Evolutionary conservation across 352 stramenopile genomes (phyloP).

Genomic region (Globisporangium takayamanum): DNA sequence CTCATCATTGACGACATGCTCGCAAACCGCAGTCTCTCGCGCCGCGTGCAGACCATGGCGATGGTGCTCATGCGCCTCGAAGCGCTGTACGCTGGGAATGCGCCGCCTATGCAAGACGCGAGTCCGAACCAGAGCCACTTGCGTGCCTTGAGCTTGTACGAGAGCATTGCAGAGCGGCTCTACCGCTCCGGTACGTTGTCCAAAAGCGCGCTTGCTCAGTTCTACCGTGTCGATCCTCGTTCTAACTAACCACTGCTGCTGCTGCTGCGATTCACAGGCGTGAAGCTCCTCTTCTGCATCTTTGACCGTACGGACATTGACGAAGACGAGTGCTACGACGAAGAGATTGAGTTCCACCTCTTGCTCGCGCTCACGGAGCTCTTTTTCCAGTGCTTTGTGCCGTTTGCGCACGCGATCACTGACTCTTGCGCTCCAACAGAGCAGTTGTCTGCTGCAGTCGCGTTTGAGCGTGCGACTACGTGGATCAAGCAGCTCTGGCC

Average conservation of each 20-base stretch:
- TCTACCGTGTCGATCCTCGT: too few species aligned
- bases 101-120: conserved; percentile 17
- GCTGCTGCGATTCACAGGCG: conserved; percentile 16
- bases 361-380: conserved; percentile 49
- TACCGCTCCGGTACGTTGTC: conserved; percentile 32
- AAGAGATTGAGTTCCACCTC: conserved; percentile 66
- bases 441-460: conserved; percentile 6
- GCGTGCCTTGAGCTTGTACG: conserved; percentile 27
- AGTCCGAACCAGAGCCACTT: conserved; percentile 17
- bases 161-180: conserved; percentile 28
- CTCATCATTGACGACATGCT: conserved; percentile 40
- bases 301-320: conserved; percentile 64
- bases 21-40: conserved; percentile 41
- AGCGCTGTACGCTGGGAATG: conserved; percentile 19
- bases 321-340: conserved; percentile 66
- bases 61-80: conserved; percentile 49
- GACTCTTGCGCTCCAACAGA: conserved; percentile 1
- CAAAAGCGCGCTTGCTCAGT: neutral
- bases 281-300: conserved; percentile 62
- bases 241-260: neutral
- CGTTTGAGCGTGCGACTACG: conserved; percentile 29
- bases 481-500: conserved; percentile 44
- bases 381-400: conserved; percentile 54
- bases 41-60: conserved; percentile 55
- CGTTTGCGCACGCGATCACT: conserved; percentile 30